phyloP scores from a whole-genome alignment of 108 stramenopile genomes.

The Nitzschia sp. region DNA sequence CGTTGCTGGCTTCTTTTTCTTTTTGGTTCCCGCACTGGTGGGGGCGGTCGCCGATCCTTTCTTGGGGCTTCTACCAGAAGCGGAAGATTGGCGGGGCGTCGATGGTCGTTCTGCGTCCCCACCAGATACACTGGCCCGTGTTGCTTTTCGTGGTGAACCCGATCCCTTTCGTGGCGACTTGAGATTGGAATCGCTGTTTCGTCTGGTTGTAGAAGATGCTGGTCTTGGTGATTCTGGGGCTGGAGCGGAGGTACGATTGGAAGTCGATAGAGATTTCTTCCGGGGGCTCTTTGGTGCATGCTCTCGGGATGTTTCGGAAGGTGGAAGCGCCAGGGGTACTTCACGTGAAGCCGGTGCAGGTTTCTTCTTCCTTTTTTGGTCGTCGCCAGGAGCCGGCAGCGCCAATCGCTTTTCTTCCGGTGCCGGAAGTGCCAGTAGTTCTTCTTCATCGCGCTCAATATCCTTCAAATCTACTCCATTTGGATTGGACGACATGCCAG shows the following conservation, averaged over 20 bases:
- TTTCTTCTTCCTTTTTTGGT: background rate
- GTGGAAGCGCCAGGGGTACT: background rate
- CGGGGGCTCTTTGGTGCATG: background rate
- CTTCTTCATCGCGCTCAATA: background rate
- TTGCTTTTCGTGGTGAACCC: background rate
- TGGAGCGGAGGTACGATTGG: background rate
- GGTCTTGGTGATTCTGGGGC: background rate
- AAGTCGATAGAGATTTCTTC: background rate
- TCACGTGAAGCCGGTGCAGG: background rate
- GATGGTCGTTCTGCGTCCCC: background rate
- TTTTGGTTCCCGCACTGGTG: background rate
- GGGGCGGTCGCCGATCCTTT: background rate
- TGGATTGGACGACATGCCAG: background rate
- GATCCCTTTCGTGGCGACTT: too few relatives aligned
- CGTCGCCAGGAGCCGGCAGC: background rate
- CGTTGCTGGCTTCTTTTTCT: slow-evolving; percentile 4
- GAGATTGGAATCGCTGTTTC: too few relatives aligned
- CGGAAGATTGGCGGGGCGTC: background rate
- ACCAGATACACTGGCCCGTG: background rate
- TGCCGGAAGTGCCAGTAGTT: slow-evolving; percentile 9
- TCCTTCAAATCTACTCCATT: slow-evolving; percentile 2
- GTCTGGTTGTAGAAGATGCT: background rate
- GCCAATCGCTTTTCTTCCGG: slow-evolving; percentile 12
- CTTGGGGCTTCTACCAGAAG: background rate
- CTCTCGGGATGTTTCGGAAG: background rate